These are phyloP conservation scores for Magnusiomyces magnusii DNA, from an alignment of 1,139 yeast species.

Conservation along the genomic window DNA sequence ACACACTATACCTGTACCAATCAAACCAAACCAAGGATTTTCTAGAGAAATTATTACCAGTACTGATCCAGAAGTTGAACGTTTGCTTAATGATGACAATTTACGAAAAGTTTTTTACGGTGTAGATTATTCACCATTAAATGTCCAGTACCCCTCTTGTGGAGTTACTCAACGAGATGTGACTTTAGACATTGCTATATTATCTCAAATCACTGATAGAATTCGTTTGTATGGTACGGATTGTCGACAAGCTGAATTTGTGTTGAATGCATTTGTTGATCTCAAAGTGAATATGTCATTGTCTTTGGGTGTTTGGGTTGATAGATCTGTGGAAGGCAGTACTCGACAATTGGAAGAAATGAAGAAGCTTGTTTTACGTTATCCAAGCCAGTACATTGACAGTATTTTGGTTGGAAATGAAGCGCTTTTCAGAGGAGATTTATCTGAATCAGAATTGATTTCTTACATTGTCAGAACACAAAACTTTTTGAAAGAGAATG, in stretches of 20 bases:
- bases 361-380: constrained; percentile 34
- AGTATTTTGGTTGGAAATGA: constrained; percentile 57
- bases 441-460: constrained; percentile 36
- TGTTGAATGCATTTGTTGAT: constrained; percentile 48
- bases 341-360: constrained; percentile 38
- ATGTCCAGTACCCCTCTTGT: constrained; percentile 38
- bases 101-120: constrained; percentile 46
- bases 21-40: background rate
- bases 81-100: constrained; percentile 29
- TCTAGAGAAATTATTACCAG: constrained; percentile 5
- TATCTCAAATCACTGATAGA: constrained; percentile 52
- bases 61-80: constrained; percentile 19
- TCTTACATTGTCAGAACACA: constrained; percentile 41
- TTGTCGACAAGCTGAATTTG: constrained; percentile 48
- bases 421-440: constrained; percentile 50
- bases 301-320: constrained; percentile 60
- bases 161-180: constrained; percentile 44
- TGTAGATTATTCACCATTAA: constrained; percentile 51
- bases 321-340: constrained; percentile 40
- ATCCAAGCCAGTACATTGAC: constrained; percentile 45
- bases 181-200: constrained; percentile 45
- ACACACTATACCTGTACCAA: background rate
- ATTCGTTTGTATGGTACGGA: constrained; percentile 57
- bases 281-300: constrained; percentile 49
- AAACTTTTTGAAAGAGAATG: constrained; percentile 32